Percentiles rank a stretch among this genome's conserved stretches.
Conservation (phyloP, 2,329 filamentous ascomycete genomes). For the Clonostachys solani region DNA sequence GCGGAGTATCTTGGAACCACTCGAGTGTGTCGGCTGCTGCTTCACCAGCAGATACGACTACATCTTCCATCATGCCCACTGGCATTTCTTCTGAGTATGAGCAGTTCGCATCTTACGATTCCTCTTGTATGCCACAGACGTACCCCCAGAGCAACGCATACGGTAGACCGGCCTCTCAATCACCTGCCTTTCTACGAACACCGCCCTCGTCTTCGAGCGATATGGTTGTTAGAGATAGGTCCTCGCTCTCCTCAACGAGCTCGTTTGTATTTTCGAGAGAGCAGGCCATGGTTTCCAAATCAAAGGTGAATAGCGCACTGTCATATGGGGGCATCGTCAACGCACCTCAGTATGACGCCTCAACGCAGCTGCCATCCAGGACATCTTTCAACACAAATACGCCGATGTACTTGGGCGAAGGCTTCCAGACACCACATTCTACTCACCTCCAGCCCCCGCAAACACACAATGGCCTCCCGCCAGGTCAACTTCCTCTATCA, state of each 20-base stretch:
- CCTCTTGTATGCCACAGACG: conserved; percentile 21
- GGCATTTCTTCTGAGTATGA: conserved; percentile 44
- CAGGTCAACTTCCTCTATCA: background rate
- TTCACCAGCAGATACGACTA: conserved; percentile 21
- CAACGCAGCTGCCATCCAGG: no score
- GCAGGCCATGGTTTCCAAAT: background rate
- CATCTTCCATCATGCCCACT: conserved; percentile 36
- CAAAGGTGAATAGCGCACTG: background rate
- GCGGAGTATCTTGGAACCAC: conserved; percentile 35
- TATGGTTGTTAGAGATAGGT: background rate
- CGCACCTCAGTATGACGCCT: no score
- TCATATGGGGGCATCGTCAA: background rate
- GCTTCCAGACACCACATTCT: no score
- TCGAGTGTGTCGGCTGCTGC: conserved; percentile 29
- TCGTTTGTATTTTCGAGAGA: background rate
- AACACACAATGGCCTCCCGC: background rate
- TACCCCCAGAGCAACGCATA: conserved; percentile 9
- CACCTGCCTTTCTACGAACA: conserved; percentile 1
- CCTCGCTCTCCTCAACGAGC: background rate
- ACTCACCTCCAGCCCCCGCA: background rate
- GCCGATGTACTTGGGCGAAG: no score
- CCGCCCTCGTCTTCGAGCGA: background rate
- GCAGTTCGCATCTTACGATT: conserved; percentile 41
- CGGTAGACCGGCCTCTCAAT: conserved; percentile 1
- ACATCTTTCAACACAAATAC: no score